These are phyloP conservation scores for Phanerodontia chrysosporium DNA, from an alignment of 768 basidiomycete species.

Conservation along the genomic window DNA sequence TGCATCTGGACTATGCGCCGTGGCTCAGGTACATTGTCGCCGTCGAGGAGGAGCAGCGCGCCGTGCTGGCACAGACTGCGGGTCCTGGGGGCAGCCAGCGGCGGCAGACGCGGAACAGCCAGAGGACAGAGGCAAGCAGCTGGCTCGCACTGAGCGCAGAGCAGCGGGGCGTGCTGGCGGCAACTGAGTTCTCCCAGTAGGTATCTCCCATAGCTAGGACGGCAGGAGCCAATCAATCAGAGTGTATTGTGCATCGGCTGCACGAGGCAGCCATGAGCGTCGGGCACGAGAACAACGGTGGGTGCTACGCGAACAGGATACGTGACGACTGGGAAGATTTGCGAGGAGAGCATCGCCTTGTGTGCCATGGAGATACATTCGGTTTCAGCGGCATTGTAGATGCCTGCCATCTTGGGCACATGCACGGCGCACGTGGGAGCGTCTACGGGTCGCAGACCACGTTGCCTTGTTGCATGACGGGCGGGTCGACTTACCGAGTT, in stretches of 20 bases:
- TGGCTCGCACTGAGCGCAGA: slow-evolving; percentile 36
- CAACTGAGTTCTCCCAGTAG: slow-evolving; percentile 16
- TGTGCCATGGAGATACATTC: neutral
- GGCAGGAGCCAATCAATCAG: too few relatives aligned
- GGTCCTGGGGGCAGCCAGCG: slow-evolving; percentile 9
- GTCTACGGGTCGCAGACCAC: slow-evolving; percentile 13
- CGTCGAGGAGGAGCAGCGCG: slow-evolving; percentile 52
- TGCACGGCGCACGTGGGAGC: slow-evolving; percentile 7
- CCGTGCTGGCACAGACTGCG: slow-evolving; percentile 10
- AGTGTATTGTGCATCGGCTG: too few relatives aligned
- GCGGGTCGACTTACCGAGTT: slow-evolving; percentile 12
- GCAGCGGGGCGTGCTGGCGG: slow-evolving; percentile 31
- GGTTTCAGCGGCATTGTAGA: neutral
- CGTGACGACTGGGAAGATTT: too few relatives aligned
- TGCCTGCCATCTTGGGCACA: slow-evolving; percentile 5
- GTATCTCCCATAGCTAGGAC: neutral
- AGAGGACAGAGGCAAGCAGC: slow-evolving; percentile 41
- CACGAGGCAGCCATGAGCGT: neutral
- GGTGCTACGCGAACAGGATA: too few relatives aligned
- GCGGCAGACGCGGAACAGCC: slow-evolving; percentile 58
- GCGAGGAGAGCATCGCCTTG: neutral
- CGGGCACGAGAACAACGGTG: too few relatives aligned
- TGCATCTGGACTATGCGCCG: slow-evolving; percentile 70
- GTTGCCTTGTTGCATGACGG: slow-evolving; percentile 9
- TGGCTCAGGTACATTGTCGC: slow-evolving; percentile 60